Evolutionary conservation across 768 basidiomycete genomes (phyloP).

Genomic region (Fomitopsis pulvina): DNA sequence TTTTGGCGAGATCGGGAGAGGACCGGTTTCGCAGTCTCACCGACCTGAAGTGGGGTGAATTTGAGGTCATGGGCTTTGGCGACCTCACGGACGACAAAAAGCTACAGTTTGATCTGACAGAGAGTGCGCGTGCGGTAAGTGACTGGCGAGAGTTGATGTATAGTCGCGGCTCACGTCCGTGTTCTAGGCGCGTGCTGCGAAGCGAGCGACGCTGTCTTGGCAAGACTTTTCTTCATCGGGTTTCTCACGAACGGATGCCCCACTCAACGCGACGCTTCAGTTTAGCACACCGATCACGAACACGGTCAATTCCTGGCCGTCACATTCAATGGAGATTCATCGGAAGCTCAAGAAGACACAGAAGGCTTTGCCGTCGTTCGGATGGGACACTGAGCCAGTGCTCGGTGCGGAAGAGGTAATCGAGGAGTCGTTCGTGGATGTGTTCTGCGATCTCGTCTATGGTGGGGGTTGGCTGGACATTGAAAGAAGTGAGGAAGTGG

Average conservation of each 20-base stretch:
- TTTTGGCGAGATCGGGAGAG: constrained; percentile 35
- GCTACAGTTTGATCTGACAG: constrained; percentile 89
- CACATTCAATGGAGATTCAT: constrained; percentile 63
- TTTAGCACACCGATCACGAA: constrained; percentile 56
- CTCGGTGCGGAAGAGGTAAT: constrained; percentile 73
- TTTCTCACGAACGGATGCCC: constrained; percentile 73
- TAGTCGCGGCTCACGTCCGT: background rate
- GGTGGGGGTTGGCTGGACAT: constrained; percentile 84
- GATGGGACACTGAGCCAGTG: constrained; percentile 88
- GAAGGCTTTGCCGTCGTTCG: constrained; percentile 75
- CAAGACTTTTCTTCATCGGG: constrained; percentile 82
- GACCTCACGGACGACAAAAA: constrained; percentile 50
- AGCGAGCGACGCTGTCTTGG: constrained; percentile 85
- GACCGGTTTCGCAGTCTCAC: constrained; percentile 77
- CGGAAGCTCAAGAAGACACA: constrained; percentile 83
- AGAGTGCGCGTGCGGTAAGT: constrained; percentile 68
- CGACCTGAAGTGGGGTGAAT: constrained; percentile 89
- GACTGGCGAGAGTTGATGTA: background rate
- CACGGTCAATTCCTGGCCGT: constrained; percentile 66
- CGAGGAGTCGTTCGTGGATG: constrained; percentile 87
- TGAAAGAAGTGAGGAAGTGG: constrained; percentile 64
- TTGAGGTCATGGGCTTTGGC: constrained; percentile 79
- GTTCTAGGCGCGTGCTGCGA: constrained; percentile 53
- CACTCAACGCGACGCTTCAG: constrained; percentile 74
- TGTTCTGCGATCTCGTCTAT: constrained; percentile 76